phyloP scores from a whole-genome alignment of 139 green algal species.

The Micractinium conductrix region DNA sequence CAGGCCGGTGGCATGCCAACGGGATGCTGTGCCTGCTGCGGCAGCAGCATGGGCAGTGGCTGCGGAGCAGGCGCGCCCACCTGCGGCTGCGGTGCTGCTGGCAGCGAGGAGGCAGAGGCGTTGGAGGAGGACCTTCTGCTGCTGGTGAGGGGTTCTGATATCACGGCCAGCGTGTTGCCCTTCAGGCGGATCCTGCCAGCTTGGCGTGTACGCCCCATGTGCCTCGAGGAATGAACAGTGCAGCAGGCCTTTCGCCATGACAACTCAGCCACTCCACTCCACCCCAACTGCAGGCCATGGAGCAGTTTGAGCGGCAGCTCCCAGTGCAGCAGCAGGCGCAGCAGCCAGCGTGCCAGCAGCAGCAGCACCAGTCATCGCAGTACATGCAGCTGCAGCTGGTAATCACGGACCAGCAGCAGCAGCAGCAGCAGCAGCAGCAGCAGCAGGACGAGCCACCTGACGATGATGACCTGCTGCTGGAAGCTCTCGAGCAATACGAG shows the following conservation, averaged over 20 bases:
- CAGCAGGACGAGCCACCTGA: too few relatives aligned
- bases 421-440: not conserved
- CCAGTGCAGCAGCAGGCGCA: conserved; percentile 3
- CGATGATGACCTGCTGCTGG: too few relatives aligned
- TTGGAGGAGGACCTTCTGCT: conserved; percentile 19
- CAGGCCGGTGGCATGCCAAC: not conserved
- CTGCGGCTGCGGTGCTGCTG: not conserved
- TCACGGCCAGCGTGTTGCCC: too few relatives aligned
- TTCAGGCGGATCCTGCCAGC: too few relatives aligned
- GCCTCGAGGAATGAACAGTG: too few relatives aligned
- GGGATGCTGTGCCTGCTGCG: not conserved
- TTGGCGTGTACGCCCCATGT: too few relatives aligned
- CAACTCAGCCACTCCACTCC: too few relatives aligned
- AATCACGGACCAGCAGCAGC: not conserved
- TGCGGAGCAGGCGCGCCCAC: not conserved
- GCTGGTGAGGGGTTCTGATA: too few relatives aligned
- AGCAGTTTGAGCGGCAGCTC: not conserved
- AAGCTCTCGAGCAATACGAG: too few relatives aligned
- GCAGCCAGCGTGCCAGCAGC: not conserved
- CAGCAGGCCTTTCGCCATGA: too few relatives aligned
- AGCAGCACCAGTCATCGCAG: not conserved
- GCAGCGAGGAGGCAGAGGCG: not conserved
- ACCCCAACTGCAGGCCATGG: conserved; percentile 6
- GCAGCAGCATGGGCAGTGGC: not conserved
- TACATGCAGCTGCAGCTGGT: not conserved